A percentile compares a stretch with the other conserved stretches of the same genome.
These are phyloP conservation scores for Phialophora tarda DNA, from an alignment of 2,329 filamentous ascomycete species.

Conservation along the genomic window DNA sequence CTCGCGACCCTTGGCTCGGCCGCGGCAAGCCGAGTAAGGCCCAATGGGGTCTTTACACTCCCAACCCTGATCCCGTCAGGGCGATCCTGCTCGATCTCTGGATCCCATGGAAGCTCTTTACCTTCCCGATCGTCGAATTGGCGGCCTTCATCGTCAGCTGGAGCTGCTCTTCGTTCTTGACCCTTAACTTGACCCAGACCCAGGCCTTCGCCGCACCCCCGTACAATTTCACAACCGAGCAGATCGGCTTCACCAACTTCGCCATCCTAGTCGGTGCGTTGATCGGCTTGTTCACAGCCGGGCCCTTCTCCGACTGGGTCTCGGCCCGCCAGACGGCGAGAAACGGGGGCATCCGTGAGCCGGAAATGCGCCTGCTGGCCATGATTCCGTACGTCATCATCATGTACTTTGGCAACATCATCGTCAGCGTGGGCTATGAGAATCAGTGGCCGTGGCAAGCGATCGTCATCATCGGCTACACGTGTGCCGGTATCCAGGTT, in stretches of 20 bases:
- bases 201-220: conserved; percentile 62
- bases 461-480: conserved; percentile 64
- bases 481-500: conserved; percentile 63
- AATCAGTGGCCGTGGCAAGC: conserved; percentile 58
- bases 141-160: conserved; percentile 67
- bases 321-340: conserved; percentile 58
- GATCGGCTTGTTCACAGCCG: conserved; percentile 62
- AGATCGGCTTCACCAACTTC: conserved; percentile 64
- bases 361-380: conserved; percentile 63
- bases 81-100: conserved; percentile 61
- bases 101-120: conserved; percentile 66
- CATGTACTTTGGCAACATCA: conserved; percentile 64
- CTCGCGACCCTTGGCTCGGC: conserved; percentile 61
- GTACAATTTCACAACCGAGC: conserved; percentile 59
- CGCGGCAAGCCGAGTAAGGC: conserved; percentile 60
- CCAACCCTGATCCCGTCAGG: conserved; percentile 51
- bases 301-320: conserved; percentile 64
- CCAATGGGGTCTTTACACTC: conserved; percentile 63
- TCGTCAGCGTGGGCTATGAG: conserved; percentile 61
- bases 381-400: conserved; percentile 64
- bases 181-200: conserved; percentile 65
- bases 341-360: conserved; percentile 63
- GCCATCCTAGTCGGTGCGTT: conserved; percentile 60
- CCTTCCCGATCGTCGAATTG: conserved; percentile 68
- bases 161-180: conserved; percentile 63